Percentiles rank a stretch among this genome's conserved stretches.
phyloP scores from a whole-genome alignment of 2,329 filamentous ascomycete species.

The Colletotrichum liaoningense region DNA sequence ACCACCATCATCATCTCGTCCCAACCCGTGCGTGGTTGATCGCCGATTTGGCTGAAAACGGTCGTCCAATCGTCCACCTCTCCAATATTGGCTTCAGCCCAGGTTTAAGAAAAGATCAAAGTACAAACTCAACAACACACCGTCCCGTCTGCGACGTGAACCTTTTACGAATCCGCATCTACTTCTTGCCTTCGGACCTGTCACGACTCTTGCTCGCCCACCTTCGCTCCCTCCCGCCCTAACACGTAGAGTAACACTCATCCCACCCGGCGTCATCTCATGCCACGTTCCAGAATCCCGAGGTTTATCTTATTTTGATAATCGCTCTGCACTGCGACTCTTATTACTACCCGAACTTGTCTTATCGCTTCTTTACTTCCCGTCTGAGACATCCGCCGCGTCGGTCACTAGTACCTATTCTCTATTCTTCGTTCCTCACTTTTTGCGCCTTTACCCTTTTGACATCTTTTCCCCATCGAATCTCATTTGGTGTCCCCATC shows the following conservation, averaged over 20 bases:
- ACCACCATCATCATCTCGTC: not conserved
- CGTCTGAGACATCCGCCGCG: constrained; percentile 29
- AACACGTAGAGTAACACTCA: not conserved
- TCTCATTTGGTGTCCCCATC: not conserved
- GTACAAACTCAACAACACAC: not conserved
- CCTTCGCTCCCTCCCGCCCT: no score
- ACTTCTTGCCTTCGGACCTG: not conserved
- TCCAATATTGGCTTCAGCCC: not conserved
- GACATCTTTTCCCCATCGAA: not conserved
- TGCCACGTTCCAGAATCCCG: constrained; percentile 8
- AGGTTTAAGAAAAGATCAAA: not conserved
- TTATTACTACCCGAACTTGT: not conserved
- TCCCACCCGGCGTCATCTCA: not conserved
- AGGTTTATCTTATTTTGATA: not conserved
- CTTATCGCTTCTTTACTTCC: constrained; percentile 19
- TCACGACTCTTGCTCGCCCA: not conserved
- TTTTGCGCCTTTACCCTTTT: not conserved
- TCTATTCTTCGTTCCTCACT: not conserved
- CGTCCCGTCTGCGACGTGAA: constrained; percentile 16
- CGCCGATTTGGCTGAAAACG: constrained; percentile 16
- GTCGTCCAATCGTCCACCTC: constrained; percentile 1
- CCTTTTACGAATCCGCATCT: not conserved
- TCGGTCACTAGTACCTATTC: constrained; percentile 6
- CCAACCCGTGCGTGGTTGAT: not conserved
- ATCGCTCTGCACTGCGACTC: not conserved